Percentiles rank a stretch among this genome's conserved stretches.
These are phyloP conservation scores for Colletotrichum gigasporum DNA, from an alignment of 2,329 filamentous ascomycete species.

Conservation along the genomic window DNA sequence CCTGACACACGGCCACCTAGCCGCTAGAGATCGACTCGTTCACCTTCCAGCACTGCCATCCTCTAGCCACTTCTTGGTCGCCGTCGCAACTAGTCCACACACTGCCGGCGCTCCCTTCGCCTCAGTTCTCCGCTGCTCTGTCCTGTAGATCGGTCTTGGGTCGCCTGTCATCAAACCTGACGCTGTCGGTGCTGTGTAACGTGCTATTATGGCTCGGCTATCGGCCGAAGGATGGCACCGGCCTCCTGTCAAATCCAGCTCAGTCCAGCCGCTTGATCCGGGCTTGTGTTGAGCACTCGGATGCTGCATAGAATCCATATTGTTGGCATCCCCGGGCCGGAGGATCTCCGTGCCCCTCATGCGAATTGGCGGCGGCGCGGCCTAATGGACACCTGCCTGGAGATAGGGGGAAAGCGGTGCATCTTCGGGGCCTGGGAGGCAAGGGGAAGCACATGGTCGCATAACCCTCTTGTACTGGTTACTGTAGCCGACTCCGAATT, in stretches of 20 bases:
- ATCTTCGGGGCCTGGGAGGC: neutral
- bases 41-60: conserved; percentile 29
- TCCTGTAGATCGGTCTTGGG: neutral
- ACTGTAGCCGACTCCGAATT: neutral
- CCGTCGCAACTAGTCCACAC: neutral
- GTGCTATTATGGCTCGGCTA: conserved; percentile 6
- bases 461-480: neutral
- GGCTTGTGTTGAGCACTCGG: neutral
- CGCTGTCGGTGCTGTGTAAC: neutral
- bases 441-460: neutral
- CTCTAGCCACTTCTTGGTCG: neutral
- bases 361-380: neutral
- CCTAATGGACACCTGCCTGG: neutral
- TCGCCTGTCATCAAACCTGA: conserved; percentile 15
- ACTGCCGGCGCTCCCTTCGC: neutral
- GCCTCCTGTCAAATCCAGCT: conserved; percentile 3
- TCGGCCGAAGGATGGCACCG: neutral
- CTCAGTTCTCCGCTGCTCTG: neutral
- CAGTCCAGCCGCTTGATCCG: conserved; percentile 5
- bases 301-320: neutral
- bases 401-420: neutral
- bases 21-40: conserved; percentile 18
- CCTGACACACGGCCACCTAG: conserved; percentile 13
- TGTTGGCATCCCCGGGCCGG: neutral
- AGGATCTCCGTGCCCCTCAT: conserved; percentile 6